Base-by-base conservation (phyloP, 75 land plant genomes). In the Pinus albicaulis region DNA sequence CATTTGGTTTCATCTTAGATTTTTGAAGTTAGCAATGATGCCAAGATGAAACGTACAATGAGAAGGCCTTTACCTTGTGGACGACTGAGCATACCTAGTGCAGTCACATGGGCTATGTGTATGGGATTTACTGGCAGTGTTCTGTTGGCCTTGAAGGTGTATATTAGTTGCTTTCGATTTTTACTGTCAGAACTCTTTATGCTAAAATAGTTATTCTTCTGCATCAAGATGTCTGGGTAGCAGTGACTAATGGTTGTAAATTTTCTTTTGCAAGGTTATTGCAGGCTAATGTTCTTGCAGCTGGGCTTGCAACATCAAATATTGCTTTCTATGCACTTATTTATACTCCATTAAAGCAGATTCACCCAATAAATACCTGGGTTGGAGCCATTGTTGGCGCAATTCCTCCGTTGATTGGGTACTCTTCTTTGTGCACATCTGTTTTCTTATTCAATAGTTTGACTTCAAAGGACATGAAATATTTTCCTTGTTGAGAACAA, bases 311-410 rank as follows among this genome's bases (percentile, higher is more conserved):
- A 64, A 93, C 98, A 61, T 84, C 90, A 19, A 96, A 96, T 85
- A 82, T 96, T 59, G 28, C 85, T 64, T 86, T 96, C 12, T 96
- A 96, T 74, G 90, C 99, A 55, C 88, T 96, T 76, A 84, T 90
- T 10, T 96, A 96, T 74, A 96, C 99, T 76, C 99, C 99, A 16
- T 73, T 96, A 74, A 96, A 96, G 86, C 98, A 94, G 76, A 84
- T 96, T 68, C 99, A 96, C 76, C 95, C 95, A 31, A 82, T 87
- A 61, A 96, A 96, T 78, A 96, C 99, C 20, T 96, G 98, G 99
- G 92, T 96, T 81, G 99, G 99, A 60, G 99, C 99, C 56, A 69
- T 94, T 77, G 99, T 96, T 71, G 99, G 99, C 64, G 99, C 99
- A 61, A 86, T 96, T 77, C 99, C 99, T 71, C 99, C 99, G 20